Evolutionary conservation across 345 rosid species (phyloP).

Genomic region (rapeseed (Brassica napus)): Da-Ae NC_063450.1:23205001-23205500

Average conservation of each 20-base stretch:
- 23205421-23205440: no score
- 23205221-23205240: not conserved
- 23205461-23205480: no score
- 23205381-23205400: no score
- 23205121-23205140: constrained; percentile 25
- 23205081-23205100: constrained; percentile 27
- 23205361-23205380: no score
- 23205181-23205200: constrained; percentile 13
- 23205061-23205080: constrained; percentile 17
- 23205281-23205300: not conserved
- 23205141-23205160: constrained; percentile 28
- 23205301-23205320: not conserved
- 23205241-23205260: constrained; percentile 8
- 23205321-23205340: no score
- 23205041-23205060: not conserved
- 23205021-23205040: constrained; percentile 17
- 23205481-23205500: no score
- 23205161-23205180: not conserved
- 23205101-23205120: not conserved
- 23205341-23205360: no score
- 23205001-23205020: constrained; percentile 18
- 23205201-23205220: not conserved
- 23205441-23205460: no score
- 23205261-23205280: not conserved
- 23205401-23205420: no score